A percentile compares a stretch with the other conserved stretches of the same genome.
Conservation (phyloP, 345 rosid species). For the Arabis alpina region DNA sequence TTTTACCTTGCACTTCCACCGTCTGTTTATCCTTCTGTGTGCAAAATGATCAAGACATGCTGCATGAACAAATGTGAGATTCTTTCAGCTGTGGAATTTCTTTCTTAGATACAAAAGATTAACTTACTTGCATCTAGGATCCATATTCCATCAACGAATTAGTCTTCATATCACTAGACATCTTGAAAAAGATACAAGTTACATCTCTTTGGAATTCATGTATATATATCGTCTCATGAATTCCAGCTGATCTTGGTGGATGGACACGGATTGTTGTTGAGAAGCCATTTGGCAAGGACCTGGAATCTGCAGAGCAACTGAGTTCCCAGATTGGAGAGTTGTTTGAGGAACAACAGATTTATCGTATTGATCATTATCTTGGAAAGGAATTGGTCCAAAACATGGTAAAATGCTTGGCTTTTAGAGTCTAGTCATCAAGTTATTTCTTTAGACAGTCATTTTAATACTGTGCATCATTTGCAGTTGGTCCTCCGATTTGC, state of each 20-base stretch:
- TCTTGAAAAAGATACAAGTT: slow-evolving; percentile 12
- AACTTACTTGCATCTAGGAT: background rate
- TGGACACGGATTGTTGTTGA: slow-evolving; percentile 99
- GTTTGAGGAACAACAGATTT: slow-evolving; percentile 43
- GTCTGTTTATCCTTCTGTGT: slow-evolving; percentile 91
- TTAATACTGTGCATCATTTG: background rate
- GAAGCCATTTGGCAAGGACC: slow-evolving; percentile 96
- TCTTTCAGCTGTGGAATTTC: slow-evolving; percentile 14
- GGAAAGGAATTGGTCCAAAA: slow-evolving; percentile 98
- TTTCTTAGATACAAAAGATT: background rate
- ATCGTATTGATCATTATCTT: slow-evolving; percentile 95
- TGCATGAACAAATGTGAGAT: slow-evolving; percentile 92
- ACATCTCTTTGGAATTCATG: background rate
- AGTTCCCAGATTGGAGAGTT: slow-evolving; percentile 45
- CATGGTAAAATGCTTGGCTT: slow-evolving; percentile 40
- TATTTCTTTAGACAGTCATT: background rate
- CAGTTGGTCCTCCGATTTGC: slow-evolving; percentile 93
- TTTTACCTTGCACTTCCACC: slow-evolving; percentile 98
- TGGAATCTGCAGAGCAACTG: slow-evolving; percentile 54
- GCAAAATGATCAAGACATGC: slow-evolving; percentile 86
- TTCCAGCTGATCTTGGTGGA: slow-evolving; percentile 93
- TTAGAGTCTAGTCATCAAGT: background rate
- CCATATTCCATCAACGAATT: background rate
- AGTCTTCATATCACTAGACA: background rate
- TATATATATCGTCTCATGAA: background rate